These are phyloP conservation scores for Mucor ambiguus DNA, from an alignment of 371 early-diverging fungal species.

Conservation along the genomic window DNA sequence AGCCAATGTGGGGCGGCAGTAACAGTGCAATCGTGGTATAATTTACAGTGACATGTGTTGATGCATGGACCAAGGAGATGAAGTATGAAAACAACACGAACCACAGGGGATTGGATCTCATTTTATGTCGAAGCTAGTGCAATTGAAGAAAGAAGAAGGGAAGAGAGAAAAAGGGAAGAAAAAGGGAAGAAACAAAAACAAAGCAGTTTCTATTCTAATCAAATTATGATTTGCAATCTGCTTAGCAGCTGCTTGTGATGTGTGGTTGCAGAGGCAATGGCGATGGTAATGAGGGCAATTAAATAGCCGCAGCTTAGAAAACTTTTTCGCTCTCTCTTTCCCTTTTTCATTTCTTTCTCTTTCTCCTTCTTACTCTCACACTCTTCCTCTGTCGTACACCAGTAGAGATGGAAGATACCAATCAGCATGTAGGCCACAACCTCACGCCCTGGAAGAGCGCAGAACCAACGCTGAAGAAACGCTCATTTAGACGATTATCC, in stretches of 20 bases:
- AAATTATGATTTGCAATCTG: background rate
- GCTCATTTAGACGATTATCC: conserved; percentile 16
- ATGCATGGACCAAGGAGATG: conserved; percentile 16
- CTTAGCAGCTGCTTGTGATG: background rate
- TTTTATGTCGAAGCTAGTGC: background rate
- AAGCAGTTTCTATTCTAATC: conserved; percentile 1
- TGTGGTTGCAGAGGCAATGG: background rate
- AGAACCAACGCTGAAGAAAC: conserved; percentile 8
- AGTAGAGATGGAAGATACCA: background rate
- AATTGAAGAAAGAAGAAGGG: background rate
- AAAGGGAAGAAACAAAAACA: background rate
- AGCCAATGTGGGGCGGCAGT: background rate
- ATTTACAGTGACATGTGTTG: conserved; percentile 25
- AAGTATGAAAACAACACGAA: background rate
- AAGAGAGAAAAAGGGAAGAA: background rate
- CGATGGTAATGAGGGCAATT: background rate
- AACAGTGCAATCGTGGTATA: background rate
- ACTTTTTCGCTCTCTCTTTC: background rate
- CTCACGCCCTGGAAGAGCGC: conserved; percentile 10
- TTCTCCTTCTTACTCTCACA: background rate
- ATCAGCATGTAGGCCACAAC: conserved; percentile 3
- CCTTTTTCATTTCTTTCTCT: background rate
- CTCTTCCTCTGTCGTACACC: background rate
- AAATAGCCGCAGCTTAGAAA: conserved; percentile 1
- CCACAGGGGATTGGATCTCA: conserved; percentile 7